Conservation (phyloP, 768 basidiomycete species). For the Rhizopogon vulgaris region DNA sequence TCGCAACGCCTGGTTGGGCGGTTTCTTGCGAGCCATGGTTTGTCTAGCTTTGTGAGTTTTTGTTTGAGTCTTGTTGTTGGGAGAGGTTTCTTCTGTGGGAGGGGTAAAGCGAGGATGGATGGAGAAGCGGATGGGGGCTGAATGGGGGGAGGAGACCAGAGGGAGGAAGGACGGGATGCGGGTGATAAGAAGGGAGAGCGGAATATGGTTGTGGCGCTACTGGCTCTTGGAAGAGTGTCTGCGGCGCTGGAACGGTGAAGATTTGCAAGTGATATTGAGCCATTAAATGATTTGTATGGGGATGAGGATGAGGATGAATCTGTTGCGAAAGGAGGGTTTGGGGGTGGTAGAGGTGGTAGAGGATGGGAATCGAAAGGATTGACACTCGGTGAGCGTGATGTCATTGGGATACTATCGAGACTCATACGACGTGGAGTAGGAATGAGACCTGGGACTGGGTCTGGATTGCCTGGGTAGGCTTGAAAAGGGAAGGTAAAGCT, state of each 20-base stretch:
- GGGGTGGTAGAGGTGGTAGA: slow-evolving; percentile 25
- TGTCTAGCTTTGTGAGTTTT: slow-evolving; percentile 44
- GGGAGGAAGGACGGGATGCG: slow-evolving; percentile 53
- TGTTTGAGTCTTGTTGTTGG: slow-evolving; percentile 44
- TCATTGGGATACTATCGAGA: slow-evolving; percentile 30
- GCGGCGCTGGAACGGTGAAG: slow-evolving; percentile 27
- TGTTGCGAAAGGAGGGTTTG: slow-evolving; percentile 43
- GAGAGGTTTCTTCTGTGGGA: slow-evolving; percentile 28
- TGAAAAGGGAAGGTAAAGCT: slow-evolving; percentile 48
- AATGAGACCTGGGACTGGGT: slow-evolving; percentile 44
- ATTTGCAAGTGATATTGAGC: slow-evolving; percentile 20
- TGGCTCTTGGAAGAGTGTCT: slow-evolving; percentile 31
- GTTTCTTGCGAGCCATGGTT: slow-evolving; percentile 40
- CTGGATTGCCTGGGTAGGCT: slow-evolving; percentile 60
- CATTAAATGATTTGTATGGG: slow-evolving; percentile 32
- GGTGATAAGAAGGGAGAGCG: slow-evolving; percentile 68
- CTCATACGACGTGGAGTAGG: slow-evolving; percentile 34
- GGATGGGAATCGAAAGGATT: slow-evolving; percentile 8
- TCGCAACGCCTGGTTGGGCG: slow-evolving; percentile 15
- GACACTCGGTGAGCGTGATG: slow-evolving; percentile 21
- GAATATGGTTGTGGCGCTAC: slow-evolving; percentile 44
- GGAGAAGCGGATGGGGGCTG: slow-evolving; percentile 23
- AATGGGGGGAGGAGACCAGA: slow-evolving; percentile 53
- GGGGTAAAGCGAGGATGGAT: slow-evolving; percentile 28
- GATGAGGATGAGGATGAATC: slow-evolving; percentile 8